phyloP scores from a whole-genome alignment of 495 filamentous ascomycete species.

The Neurospora sp. region DNA sequence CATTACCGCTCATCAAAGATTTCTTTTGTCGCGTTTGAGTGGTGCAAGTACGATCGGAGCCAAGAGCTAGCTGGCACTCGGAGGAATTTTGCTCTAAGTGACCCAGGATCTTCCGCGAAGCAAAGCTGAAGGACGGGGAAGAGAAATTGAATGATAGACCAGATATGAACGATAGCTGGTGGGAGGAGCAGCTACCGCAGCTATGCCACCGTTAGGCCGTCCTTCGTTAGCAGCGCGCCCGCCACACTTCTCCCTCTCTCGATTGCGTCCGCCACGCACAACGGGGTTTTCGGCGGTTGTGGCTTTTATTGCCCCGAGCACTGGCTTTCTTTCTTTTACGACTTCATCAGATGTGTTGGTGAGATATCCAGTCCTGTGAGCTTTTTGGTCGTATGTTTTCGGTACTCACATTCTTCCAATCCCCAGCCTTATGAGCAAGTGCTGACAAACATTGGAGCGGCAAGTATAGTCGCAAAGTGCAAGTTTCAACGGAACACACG shows the following conservation, averaged over 20 bases:
- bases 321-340: neutral
- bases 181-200: neutral
- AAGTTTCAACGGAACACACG: neutral
- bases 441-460: neutral
- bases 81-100: neutral
- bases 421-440: neutral
- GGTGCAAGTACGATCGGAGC: neutral
- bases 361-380: neutral
- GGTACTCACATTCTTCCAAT: neutral
- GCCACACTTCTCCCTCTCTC: neutral
- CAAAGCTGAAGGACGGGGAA: neutral
- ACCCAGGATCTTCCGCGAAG: neutral
- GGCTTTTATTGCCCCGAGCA: neutral
- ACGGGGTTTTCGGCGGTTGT: neutral
- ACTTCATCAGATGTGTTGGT: neutral
- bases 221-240: neutral
- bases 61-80: neutral
- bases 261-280: neutral
- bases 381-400: neutral
- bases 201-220: neutral
- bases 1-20: neutral
- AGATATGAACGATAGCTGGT: neutral
- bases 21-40: neutral
- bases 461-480: neutral
- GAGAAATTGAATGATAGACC: neutral